These are phyloP conservation scores for Eimeria tenella DNA, from an alignment of 169 alveolate species.

Conservation along the genomic window DNA sequence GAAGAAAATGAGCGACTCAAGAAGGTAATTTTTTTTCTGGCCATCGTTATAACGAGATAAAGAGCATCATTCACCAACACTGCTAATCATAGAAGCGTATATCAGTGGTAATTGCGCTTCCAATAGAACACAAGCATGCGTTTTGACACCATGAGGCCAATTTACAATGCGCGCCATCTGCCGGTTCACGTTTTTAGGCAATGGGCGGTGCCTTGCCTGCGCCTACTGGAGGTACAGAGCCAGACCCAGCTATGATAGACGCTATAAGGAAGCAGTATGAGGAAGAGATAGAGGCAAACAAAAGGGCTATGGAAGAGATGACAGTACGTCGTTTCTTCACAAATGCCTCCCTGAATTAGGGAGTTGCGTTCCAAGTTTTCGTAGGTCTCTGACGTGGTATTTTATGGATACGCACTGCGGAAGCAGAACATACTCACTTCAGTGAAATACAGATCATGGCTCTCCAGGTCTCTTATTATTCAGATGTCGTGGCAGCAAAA, in stretches of 20 bases:
- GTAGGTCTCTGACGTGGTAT: too few species aligned
- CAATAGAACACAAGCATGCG: too few species aligned
- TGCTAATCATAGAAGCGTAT: too few species aligned
- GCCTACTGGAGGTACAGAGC: conserved; percentile 83
- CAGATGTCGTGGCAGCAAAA: conserved; percentile 81
- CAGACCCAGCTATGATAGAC: conserved; percentile 77
- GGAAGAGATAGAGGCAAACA: conserved; percentile 82
- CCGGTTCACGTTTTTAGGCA: conserved; percentile 38
- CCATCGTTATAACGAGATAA: neutral
- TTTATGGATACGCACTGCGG: too few species aligned
- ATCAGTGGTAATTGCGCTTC: too few species aligned
- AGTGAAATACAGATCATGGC: neutral
- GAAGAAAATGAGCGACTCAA: conserved; percentile 83
- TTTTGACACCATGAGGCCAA: too few species aligned
- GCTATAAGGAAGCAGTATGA: conserved; percentile 79
- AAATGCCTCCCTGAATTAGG: too few species aligned
- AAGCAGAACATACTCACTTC: neutral
- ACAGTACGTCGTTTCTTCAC: conserved; percentile 43
- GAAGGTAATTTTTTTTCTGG: conserved; percentile 65
- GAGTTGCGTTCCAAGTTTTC: neutral
- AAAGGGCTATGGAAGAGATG: conserved; percentile 83
- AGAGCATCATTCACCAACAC: too few species aligned
- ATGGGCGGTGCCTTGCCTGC: conserved; percentile 69
- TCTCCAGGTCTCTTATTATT: neutral
- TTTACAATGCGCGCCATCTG: neutral